Conservation (phyloP, 2,329 filamentous ascomycete genomes). For the Daldinia sp. region DNA sequence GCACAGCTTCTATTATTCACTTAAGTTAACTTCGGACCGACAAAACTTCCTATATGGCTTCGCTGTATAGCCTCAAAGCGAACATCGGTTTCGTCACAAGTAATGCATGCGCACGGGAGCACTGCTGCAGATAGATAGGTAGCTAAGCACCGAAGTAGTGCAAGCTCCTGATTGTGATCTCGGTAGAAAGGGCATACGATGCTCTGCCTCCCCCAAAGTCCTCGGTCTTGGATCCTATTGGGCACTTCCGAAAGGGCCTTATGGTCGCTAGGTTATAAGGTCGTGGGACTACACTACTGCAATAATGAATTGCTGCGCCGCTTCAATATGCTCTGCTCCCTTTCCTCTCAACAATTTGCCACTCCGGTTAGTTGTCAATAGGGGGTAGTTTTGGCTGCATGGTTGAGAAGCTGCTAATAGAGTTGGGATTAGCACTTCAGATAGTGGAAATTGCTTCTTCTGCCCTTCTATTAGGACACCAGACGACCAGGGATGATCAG, state of each 20-base stretch:
- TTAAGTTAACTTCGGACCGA: neutral
- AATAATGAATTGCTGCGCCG: conserved; percentile 34
- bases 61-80: conserved; percentile 26
- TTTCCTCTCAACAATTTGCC: conserved; percentile 22
- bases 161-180: conserved; percentile 16
- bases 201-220: conserved; percentile 35
- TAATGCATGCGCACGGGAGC: conserved; percentile 12
- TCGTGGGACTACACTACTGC: conserved; percentile 12
- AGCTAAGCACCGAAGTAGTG: conserved; percentile 24
- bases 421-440: neutral
- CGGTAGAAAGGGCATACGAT: conserved; percentile 23
- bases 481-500: neutral
- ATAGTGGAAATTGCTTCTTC: conserved; percentile 10
- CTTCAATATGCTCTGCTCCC: conserved; percentile 24
- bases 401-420: conserved; percentile 16
- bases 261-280: conserved; percentile 1
- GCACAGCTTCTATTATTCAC: conserved; percentile 10
- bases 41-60: conserved; percentile 16
- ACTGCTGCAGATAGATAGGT: conserved; percentile 23
- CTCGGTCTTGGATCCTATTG: conserved; percentile 28
- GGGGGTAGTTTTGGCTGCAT: conserved; percentile 19
- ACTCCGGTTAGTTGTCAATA: conserved; percentile 19
- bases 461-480: neutral
- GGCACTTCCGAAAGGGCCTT: conserved; percentile 17
- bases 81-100: conserved; percentile 3